Evolutionary conservation across 305 asterid genomes (phyloP), one percentile per base, ranked within the genome.

Genomic region (Nicotiana rustica): DNA sequence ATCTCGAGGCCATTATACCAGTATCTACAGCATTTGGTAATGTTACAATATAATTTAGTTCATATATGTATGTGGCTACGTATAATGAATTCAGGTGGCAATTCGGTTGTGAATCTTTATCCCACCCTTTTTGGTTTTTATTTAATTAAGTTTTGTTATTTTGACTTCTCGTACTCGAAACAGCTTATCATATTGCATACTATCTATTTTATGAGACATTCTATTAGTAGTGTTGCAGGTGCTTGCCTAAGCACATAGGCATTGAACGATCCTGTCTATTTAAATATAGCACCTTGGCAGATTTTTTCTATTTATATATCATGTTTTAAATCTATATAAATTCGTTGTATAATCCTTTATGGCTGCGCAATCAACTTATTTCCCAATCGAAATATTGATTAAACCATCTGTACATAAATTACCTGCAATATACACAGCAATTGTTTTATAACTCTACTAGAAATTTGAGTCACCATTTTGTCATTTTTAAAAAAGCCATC

Each of bases 21-120:
- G 47, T 90, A 88, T 82, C 52, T 91, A 49, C 97, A 92, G 88
- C 89, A 87, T 85, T 59, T 86, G 92, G 97, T 93, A 92, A 87
- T 38, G 21, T 76, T 21, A 7, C 17, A 67, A 67, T 15, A 21
- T 29, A 25, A 41, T 76, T 76, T 29, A 29, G 29, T 29, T 52
- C 29, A 76, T 76, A 38, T 14, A 52, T 49, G 6, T 41, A 41
- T 29, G 65, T 76, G 10, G 64, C 17, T 41, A 29, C 15, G 9
- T 75, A 1, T 55, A 41, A 10, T 41, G 47, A 41, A 41, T 41
- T 41, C 47, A 41, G 47, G 47, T 41, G 47, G 47, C 47, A 41
- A 6, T 41, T 41, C 2, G 10, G 47, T 41, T 0, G 47, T 41
- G 47, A 41, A 41, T 41, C 47, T 41, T 6, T 41, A 41, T 41